Percentiles rank a stretch among this genome's conserved stretches.
Conservation (phyloP, 495 filamentous ascomycete genomes). For the Penicillium flavigenum region DNA sequence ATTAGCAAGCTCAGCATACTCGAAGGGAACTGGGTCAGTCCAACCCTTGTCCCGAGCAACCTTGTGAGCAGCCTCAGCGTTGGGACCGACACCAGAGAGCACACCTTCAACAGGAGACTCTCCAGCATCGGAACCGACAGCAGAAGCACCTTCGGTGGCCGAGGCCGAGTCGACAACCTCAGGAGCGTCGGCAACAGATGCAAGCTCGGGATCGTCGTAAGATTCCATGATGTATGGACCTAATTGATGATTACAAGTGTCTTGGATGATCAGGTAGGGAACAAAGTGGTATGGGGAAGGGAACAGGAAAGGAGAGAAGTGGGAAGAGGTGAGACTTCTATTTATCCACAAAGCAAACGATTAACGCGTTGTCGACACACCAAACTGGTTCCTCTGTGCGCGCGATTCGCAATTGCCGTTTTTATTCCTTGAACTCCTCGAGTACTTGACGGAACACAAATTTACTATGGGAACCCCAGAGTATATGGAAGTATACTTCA, state of each 20-base stretch:
- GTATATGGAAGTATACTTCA: too few species aligned
- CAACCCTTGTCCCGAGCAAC: constrained; percentile 50
- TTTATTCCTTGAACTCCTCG: too few species aligned
- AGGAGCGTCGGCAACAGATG: not conserved
- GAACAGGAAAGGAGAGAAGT: too few species aligned
- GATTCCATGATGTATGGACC: not conserved
- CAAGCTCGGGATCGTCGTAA: not conserved
- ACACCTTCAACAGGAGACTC: not conserved
- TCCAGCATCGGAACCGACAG: not conserved
- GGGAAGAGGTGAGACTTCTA: too few species aligned
- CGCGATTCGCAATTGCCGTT: too few species aligned
- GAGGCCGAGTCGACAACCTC: not conserved
- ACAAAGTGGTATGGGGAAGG: not conserved
- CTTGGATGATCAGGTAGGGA: not conserved
- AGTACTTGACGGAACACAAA: too few species aligned
- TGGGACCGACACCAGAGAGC: constrained; percentile 4
- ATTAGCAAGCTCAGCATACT: constrained; percentile 51
- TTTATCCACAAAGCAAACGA: too few species aligned
- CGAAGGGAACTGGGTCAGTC: constrained; percentile 50
- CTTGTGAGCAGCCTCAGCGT: not conserved
- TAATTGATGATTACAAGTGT: not conserved
- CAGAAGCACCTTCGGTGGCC: not conserved
- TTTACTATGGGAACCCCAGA: too few species aligned
- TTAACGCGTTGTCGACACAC: too few species aligned
- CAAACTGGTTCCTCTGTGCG: too few species aligned